Percentiles rank a stretch among this genome's conserved stretches.
Evolutionary conservation across 2,329 filamentous ascomycete species (phyloP).

Genomic region (Neofusicoccum parvum): DNA sequence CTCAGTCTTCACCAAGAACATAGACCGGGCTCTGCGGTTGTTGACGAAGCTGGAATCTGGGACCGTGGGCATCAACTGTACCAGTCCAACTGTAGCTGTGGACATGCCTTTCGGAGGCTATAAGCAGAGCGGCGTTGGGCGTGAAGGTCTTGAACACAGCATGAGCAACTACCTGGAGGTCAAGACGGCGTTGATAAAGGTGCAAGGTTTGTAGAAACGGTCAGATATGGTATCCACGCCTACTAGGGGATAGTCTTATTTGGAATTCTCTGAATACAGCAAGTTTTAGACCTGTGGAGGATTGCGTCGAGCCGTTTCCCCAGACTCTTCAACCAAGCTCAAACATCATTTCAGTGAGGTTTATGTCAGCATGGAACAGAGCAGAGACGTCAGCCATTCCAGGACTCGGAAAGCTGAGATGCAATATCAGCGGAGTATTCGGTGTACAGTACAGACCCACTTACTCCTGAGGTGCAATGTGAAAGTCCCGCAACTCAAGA

Average conservation of each 20-base stretch:
- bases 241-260: background rate
- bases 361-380: background rate
- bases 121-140: constrained; percentile 40
- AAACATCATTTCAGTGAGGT: background rate
- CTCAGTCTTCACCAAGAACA: constrained; percentile 41
- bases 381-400: background rate
- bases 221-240: background rate
- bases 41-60: constrained; percentile 45
- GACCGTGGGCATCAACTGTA: constrained; percentile 45
- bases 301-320: no score
- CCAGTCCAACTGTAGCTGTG: constrained; percentile 32
- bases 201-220: background rate
- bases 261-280: background rate
- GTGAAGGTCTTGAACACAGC: constrained; percentile 36
- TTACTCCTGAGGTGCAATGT: no score
- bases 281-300: background rate
- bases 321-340: background rate
- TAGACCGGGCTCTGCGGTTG: constrained; percentile 41
- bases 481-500: no score
- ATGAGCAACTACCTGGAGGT: constrained; percentile 40
- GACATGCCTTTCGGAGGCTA: constrained; percentile 48
- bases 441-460: no score
- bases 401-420: background rate
- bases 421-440: no score
- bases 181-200: constrained; percentile 37